phyloP scores from a whole-genome alignment of 257 asterid genomes.

The Ocimum tenuiflorum region DNA sequence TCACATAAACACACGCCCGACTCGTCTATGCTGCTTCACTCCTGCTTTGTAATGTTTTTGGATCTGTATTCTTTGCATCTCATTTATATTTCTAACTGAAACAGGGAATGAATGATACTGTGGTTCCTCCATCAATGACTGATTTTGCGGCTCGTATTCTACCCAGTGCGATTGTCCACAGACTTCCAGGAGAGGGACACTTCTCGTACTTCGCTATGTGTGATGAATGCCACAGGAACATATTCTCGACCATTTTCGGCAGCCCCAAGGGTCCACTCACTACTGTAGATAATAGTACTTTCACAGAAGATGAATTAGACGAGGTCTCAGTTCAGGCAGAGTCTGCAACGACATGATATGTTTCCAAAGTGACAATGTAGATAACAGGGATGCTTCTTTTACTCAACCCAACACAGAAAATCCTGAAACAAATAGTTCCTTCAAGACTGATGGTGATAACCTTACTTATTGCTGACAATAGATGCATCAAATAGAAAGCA shows the following conservation, averaged over 20 bases:
- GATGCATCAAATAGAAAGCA: conserved; percentile 23
- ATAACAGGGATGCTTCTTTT: conserved; percentile 26
- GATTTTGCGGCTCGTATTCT: conserved; percentile 55
- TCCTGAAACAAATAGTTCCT: neutral
- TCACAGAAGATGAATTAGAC: conserved; percentile 22
- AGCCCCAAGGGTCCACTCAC: conserved; percentile 56
- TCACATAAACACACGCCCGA: neutral
- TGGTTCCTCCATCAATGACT: conserved; percentile 63
- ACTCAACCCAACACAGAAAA: conserved; percentile 9
- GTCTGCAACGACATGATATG: conserved; percentile 25
- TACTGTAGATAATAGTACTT: conserved; percentile 36
- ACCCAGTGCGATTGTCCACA: conserved; percentile 54
- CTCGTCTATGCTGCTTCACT: neutral
- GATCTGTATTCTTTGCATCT: neutral
- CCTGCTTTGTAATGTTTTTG: neutral
- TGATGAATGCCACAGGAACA: conserved; percentile 64
- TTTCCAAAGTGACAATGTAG: conserved; percentile 22
- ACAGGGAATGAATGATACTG: conserved; percentile 76
- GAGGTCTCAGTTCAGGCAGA: conserved; percentile 20
- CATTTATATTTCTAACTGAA: neutral
- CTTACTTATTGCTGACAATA: conserved; percentile 29
- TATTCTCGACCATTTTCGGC: conserved; percentile 64
- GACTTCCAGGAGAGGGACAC: conserved; percentile 78
- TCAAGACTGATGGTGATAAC: conserved; percentile 12
- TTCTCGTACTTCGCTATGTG: conserved; percentile 67